Percentiles rank a stretch among this genome's conserved stretches.
Conservation (phyloP, 176 grass and related monocot species). For the Paspalum vaginatum region DNA sequence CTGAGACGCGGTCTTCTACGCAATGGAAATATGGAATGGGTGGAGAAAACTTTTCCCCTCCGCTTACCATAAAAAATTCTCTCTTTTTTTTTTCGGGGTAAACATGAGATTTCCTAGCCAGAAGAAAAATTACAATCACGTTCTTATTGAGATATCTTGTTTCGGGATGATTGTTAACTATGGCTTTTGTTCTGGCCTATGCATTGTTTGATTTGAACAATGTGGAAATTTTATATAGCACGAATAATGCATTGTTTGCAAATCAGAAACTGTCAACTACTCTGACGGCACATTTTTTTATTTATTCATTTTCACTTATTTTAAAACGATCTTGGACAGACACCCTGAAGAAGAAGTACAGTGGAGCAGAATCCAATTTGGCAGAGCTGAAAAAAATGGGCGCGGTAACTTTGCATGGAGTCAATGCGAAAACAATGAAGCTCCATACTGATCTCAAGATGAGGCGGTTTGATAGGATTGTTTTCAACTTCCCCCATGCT, state of each 20-base stretch:
- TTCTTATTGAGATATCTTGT: not conserved
- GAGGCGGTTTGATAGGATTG: slow-evolving; percentile 3
- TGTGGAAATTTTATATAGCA: not conserved
- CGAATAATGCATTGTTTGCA: too few species aligned
- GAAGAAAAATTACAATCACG: too few species aligned
- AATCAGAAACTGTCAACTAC: not conserved
- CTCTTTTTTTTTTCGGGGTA: too few species aligned
- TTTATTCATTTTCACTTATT: not conserved
- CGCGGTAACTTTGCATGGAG: not conserved
- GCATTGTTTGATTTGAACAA: not conserved
- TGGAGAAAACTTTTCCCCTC: too few species aligned
- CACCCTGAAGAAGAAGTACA: slow-evolving; percentile 9
- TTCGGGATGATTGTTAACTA: not conserved
- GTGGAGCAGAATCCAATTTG: not conserved
- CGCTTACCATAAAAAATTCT: too few species aligned
- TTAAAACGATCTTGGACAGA: not conserved
- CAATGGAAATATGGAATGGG: too few species aligned
- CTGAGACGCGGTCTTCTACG: too few species aligned
- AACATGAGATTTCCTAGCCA: too few species aligned
- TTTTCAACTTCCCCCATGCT: slow-evolving; percentile 21
- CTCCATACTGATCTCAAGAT: not conserved
- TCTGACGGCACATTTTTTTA: not conserved
- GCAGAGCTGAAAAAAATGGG: not conserved
- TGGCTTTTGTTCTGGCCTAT: not conserved
- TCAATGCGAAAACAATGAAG: slow-evolving; percentile 4